phyloP scores from a whole-genome alignment of 140 eudicot species.

The Cichorium intybus region DNA sequence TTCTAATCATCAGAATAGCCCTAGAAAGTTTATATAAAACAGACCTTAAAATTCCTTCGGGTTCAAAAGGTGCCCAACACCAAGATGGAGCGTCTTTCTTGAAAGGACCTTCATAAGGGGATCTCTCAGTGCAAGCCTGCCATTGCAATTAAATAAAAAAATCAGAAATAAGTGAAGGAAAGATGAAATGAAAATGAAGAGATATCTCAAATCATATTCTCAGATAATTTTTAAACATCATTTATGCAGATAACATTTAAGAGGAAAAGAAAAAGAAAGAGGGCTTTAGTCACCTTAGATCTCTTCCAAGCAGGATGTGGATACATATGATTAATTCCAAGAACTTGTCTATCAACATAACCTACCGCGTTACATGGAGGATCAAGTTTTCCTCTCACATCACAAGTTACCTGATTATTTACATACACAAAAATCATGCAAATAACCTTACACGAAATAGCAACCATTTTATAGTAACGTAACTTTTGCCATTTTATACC shows the following conservation, averaged over 20 bases:
- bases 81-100: constrained; percentile 78
- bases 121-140: constrained; percentile 69
- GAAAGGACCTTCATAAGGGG: constrained; percentile 85
- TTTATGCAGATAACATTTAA: neutral
- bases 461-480: neutral
- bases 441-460: neutral
- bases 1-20: too few relatives aligned
- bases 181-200: constrained; percentile 2
- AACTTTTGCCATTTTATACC: too few relatives aligned
- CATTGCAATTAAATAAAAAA: constrained; percentile 8
- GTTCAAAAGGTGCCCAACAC: constrained; percentile 95
- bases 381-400: constrained; percentile 71
- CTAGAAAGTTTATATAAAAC: neutral
- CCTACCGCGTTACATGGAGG: constrained; percentile 93
- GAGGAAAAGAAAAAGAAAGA: neutral
- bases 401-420: constrained; percentile 55
- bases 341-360: constrained; percentile 67
- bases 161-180: neutral
- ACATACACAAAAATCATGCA: neutral
- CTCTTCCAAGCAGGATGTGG: constrained; percentile 91
- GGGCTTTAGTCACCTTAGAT: constrained; percentile 44
- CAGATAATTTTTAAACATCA: neutral
- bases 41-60: constrained; percentile 90
- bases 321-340: constrained; percentile 81
- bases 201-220: neutral